Evolutionary conservation across 345 rosid genomes (phyloP).

Genomic region (Syzygium aqueum): DNA sequence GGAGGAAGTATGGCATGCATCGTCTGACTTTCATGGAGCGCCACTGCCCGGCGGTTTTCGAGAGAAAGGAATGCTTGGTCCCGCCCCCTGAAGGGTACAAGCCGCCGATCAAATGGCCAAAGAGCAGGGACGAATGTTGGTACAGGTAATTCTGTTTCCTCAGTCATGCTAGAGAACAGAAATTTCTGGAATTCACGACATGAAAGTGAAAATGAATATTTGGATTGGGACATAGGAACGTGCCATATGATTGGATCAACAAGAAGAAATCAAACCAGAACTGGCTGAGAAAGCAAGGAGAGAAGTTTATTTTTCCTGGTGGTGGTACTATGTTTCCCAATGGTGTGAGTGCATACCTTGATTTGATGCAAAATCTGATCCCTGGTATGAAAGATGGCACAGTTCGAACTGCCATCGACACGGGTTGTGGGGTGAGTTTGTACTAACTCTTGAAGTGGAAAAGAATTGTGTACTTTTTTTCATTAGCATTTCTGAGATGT

Average conservation of each 20-base stretch:
- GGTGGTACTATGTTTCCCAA: constrained; percentile 98
- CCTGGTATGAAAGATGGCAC: constrained; percentile 95
- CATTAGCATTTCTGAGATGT: not conserved
- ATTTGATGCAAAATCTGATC: constrained; percentile 86
- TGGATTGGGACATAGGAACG: constrained; percentile 54
- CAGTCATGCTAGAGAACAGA: not conserved
- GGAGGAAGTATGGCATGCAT: constrained; percentile 79
- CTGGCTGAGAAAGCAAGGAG: constrained; percentile 89
- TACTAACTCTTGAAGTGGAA: not conserved
- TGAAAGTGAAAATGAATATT: not conserved
- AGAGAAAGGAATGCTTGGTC: constrained; percentile 79
- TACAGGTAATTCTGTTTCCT: constrained; percentile 53
- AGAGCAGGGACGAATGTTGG: constrained; percentile 91
- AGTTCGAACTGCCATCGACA: constrained; percentile 86
- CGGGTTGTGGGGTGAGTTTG: constrained; percentile 90
- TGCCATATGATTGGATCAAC: constrained; percentile 97
- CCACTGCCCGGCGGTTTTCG: constrained; percentile 82
- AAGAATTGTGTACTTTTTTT: not conserved
- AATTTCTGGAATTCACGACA: not conserved
- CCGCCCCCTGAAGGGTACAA: constrained; percentile 96
- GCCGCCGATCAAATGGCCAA: constrained; percentile 89
- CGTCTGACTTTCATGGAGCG: constrained; percentile 93
- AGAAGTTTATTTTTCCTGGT: constrained; percentile 89
- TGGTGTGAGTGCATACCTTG: constrained; percentile 91
- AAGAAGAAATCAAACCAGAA: constrained; percentile 89